Percentiles rank a stretch among this genome's conserved stretches.
Conservation (phyloP, 805 yeast genomes). For the Candida ortonii region DNA sequence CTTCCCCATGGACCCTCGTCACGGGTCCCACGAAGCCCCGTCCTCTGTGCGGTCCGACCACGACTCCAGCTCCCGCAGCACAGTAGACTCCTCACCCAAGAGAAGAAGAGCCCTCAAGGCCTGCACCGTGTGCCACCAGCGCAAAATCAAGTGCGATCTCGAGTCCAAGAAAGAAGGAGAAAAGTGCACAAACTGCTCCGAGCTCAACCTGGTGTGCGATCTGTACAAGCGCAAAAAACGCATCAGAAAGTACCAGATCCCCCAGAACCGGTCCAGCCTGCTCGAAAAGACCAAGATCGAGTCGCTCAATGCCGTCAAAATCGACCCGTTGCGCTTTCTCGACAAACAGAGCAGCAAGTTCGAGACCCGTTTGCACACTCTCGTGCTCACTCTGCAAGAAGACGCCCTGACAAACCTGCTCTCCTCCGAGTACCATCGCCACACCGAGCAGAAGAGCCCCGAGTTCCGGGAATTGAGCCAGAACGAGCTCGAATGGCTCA, state of each 20-base stretch:
- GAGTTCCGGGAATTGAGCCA: no score
- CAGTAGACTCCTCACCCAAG: no score
- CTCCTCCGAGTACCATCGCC: no score
- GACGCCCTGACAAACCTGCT: no score
- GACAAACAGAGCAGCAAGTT: neutral
- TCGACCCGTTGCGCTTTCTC: slow-evolving; percentile 11
- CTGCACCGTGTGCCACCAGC: slow-evolving; percentile 65
- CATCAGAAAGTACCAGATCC: slow-evolving; percentile 15
- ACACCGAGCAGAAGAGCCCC: no score
- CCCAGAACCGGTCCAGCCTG: slow-evolving; percentile 12
- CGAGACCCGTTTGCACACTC: no score
- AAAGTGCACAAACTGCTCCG: slow-evolving; percentile 42
- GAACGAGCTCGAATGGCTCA: no score
- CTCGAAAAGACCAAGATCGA: slow-evolving; percentile 10
- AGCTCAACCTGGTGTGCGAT: slow-evolving; percentile 63
- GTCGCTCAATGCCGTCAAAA: slow-evolving; percentile 11
- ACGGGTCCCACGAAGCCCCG: no score
- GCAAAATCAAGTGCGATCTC: slow-evolving; percentile 72
- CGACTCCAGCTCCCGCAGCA: no score
- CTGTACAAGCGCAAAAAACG: slow-evolving; percentile 47
- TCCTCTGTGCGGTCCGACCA: no score
- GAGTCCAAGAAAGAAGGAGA: slow-evolving; percentile 55
- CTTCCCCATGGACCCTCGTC: no score
- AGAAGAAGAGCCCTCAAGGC: slow-evolving; percentile 66
- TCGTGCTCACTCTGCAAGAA: slow-evolving; percentile 4